A percentile compares a stretch with the other conserved stretches of the same genome.
Evolutionary conservation across 805 yeast genomes (phyloP).

Genomic region (Diddensiella santjacobensis): DNA sequence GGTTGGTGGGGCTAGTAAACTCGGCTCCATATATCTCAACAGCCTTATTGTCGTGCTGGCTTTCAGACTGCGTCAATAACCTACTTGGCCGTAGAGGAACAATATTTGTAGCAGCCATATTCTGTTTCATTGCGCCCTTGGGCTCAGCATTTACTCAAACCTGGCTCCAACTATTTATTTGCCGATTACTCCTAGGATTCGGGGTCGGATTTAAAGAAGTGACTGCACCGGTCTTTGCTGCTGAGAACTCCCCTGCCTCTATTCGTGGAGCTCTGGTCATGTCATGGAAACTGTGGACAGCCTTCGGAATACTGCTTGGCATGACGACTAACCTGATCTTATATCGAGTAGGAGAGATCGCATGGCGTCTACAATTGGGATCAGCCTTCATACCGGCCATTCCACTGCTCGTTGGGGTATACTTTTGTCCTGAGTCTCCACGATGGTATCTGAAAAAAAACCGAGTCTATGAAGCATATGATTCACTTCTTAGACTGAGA

Average conservation of each 20-base stretch:
- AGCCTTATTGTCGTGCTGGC: constrained; percentile 51
- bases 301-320: constrained; percentile 60
- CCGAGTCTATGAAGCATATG: constrained; percentile 46
- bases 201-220: constrained; percentile 29
- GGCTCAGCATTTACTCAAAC: constrained; percentile 52
- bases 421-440: constrained; percentile 57
- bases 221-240: constrained; percentile 67
- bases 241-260: constrained; percentile 64
- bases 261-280: constrained; percentile 65
- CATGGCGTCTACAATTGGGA: constrained; percentile 74
- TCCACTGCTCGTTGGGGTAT: constrained; percentile 51
- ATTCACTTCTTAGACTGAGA: constrained; percentile 46
- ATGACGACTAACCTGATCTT: constrained; percentile 68
- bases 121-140: constrained; percentile 52
- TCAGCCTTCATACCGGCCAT: constrained; percentile 58
- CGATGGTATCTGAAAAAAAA: constrained; percentile 59
- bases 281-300: constrained; percentile 62
- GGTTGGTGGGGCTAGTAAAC: constrained; percentile 54
- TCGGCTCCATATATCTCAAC: constrained; percentile 64
- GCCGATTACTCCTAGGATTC: constrained; percentile 47
- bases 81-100: constrained; percentile 54
- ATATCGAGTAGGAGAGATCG: constrained; percentile 41
- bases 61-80: constrained; percentile 50
- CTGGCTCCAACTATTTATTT: constrained; percentile 63
- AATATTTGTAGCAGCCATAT: constrained; percentile 53